Evolutionary conservation across 1,139 yeast species (phyloP).

Genomic region (Magnusiomyces sp.): DNA sequence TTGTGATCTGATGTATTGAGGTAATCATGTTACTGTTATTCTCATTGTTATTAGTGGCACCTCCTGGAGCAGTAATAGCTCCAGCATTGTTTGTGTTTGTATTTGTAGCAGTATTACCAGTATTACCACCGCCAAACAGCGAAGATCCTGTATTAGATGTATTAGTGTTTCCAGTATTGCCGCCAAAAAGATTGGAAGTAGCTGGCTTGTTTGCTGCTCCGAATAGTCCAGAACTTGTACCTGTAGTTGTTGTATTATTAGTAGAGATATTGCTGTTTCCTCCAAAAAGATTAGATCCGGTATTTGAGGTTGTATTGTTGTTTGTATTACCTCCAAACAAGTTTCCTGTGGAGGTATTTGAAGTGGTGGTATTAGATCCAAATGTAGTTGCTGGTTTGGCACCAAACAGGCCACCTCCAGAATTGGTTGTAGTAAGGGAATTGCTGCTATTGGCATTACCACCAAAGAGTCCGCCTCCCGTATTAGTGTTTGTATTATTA

Average conservation of each 20-base stretch:
- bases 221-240: constrained; percentile 18
- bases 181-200: constrained; percentile 5
- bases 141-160: constrained; percentile 17
- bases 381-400: constrained; percentile 7
- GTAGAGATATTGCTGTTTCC: background rate
- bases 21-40: constrained; percentile 17
- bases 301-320: constrained; percentile 17
- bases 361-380: background rate
- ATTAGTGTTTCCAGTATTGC: constrained; percentile 21
- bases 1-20: constrained; percentile 46
- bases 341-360: constrained; percentile 12
- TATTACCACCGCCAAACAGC: constrained; percentile 22
- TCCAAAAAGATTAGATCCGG: constrained; percentile 30
- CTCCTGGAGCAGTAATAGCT: constrained; percentile 7
- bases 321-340: constrained; percentile 14
- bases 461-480: constrained; percentile 16
- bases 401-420: constrained; percentile 31
- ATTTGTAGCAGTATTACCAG: constrained; percentile 8
- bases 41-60: constrained; percentile 17
- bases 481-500: constrained; percentile 9
- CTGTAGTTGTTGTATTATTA: constrained; percentile 14
- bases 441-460: constrained; percentile 21
- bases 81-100: constrained; percentile 6
- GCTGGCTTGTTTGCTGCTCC: constrained; percentile 12
- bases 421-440: constrained; percentile 16